Conservation (phyloP, 148 eudicot species). For the Drosera capensis region DNA sequence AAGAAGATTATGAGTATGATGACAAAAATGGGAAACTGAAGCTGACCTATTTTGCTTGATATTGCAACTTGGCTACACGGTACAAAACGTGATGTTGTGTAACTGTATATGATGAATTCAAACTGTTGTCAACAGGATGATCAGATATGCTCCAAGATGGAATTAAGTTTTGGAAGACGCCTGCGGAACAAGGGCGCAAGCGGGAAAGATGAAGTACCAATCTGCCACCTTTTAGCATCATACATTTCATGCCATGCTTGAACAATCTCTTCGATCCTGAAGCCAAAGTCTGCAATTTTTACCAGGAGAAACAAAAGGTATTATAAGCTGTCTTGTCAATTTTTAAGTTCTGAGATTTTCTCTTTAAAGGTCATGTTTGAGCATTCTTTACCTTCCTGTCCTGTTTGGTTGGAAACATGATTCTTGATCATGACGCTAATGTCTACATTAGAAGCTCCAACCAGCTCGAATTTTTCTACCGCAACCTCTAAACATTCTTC, state of each 20-base stretch:
- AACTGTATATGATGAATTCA: constrained; percentile 8
- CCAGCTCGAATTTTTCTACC: constrained; percentile 81
- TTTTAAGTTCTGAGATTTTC: neutral
- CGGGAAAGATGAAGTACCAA: constrained; percentile 62
- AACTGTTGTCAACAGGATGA: neutral
- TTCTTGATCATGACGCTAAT: constrained; percentile 89
- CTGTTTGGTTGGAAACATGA: constrained; percentile 75
- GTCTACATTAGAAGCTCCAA: constrained; percentile 71
- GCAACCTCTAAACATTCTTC: constrained; percentile 94
- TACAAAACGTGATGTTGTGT: constrained; percentile 14
- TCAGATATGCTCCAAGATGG: constrained; percentile 56
- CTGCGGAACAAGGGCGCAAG: constrained; percentile 68
- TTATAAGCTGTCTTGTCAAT: neutral
- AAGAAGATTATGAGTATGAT: no score
- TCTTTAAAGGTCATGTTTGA: neutral
- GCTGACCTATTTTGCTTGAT: no score
- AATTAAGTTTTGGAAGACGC: constrained; percentile 60
- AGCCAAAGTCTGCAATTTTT: constrained; percentile 29
- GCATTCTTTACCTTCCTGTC: constrained; percentile 40
- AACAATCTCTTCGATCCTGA: constrained; percentile 83
- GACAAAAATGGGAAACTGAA: no score
- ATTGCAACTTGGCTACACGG: no score
- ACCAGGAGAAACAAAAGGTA: constrained; percentile 3
- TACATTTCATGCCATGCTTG: constrained; percentile 98
- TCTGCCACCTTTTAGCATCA: constrained; percentile 84